These are phyloP conservation scores for Plasmodium sp. DNA, from an alignment of 169 alveolate species.

Conservation along the genomic window DNA sequence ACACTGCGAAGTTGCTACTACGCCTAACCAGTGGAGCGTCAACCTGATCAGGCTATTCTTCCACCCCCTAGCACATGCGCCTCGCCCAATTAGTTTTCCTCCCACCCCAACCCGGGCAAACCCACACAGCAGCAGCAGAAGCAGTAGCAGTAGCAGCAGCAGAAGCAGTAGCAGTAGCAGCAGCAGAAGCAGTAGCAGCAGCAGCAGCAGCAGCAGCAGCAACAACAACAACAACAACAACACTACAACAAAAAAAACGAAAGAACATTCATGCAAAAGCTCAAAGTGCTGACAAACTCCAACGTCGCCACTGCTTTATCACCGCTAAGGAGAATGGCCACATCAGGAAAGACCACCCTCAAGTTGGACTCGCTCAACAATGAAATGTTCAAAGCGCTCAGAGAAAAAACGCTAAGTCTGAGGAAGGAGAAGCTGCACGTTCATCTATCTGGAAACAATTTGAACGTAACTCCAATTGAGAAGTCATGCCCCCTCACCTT, in stretches of 20 bases:
- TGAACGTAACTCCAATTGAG: slow-evolving; percentile 14
- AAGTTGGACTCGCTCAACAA: slow-evolving; percentile 20
- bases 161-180: too few species aligned
- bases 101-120: background rate
- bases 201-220: too few species aligned
- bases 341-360: background rate
- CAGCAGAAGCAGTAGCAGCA: too few species aligned
- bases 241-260: background rate
- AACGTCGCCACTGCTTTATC: background rate
- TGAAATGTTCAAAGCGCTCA: slow-evolving; percentile 22
- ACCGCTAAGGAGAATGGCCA: slow-evolving; percentile 15
- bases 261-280: background rate
- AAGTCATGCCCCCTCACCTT: slow-evolving; percentile 36
- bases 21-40: background rate
- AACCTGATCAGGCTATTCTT: background rate
- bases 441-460: background rate
- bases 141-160: too few species aligned
- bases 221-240: too few species aligned
- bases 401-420: slow-evolving; percentile 1
- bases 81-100: background rate
- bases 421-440: slow-evolving; percentile 22
- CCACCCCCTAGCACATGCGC: background rate
- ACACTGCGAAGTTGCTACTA: background rate
- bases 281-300: background rate
- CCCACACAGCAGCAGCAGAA: background rate